Base-by-base conservation (phyloP, 306 rosid species). In the Trifolium dubium region DNA sequence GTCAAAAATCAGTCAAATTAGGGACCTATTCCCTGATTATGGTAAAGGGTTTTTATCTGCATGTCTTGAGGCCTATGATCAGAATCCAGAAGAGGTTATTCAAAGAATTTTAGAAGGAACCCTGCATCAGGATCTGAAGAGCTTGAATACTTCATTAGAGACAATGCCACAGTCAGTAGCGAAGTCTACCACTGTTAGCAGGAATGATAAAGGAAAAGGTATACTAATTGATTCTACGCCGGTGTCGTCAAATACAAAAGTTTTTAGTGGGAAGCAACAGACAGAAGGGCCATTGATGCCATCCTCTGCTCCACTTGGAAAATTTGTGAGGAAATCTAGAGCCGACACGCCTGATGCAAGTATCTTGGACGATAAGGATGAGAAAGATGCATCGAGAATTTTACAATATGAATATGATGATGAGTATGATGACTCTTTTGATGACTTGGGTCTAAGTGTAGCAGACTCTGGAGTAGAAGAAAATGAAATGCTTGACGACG, bases 11-110 rank as follows among this genome's bases (percentile, higher is more conserved):
- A 88, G 96, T 87, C 99, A 95, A 83, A 88, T 95, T 68, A 90
- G 85, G 88, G 99, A 95, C 70, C 83, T 92, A 5, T 92, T 92
- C 71, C 99, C 98, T 66, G 99, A 90, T 71, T 95, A 83, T 87
- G 99, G 97, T 39, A 86, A 85, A 86, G 98, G 98, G 37, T 92
- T 86, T 79, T 64, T 92, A 69, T 84, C 85, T 82, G 93, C 98
- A 10, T 92, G 99, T 82, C 98, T 95, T 43, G 96, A 87, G 78
- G 92, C 83, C 35, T 92, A 95, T 79, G 96, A 90, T 84, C 99
- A 92, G 74, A 90, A 88, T 82, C 92, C 96, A n/a, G 99, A 92
- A 84, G 99, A 92, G 76, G 98, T 95, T 59, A 90, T 92, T 85
- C 97, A 92, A 84, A 86, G 91, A 85, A 92, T 95, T 77, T 92